Percentiles rank a stretch among this genome's conserved stretches.
Evolutionary conservation across 208 protist species (phyloP).

Genomic region (Leishmania turanica): DNA sequence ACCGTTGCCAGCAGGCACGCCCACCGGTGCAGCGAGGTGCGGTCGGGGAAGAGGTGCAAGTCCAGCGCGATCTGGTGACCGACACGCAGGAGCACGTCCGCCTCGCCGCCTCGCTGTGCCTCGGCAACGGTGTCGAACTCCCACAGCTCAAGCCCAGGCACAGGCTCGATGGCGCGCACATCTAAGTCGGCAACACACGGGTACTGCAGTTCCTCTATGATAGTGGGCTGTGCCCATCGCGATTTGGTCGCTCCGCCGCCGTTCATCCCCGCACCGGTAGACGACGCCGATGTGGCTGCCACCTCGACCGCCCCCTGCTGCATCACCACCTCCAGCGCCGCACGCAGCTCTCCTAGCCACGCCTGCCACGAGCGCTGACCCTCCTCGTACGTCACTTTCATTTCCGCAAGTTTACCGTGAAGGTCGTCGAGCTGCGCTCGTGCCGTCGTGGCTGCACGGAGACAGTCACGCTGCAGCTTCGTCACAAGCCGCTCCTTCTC

Average conservation of each 20-base stretch:
- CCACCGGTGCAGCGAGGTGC: slow-evolving; percentile 40
- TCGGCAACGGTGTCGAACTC: slow-evolving; percentile 30
- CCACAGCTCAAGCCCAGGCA: slow-evolving; percentile 23
- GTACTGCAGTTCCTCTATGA: slow-evolving; percentile 11
- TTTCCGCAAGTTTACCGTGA: slow-evolving; percentile 2
- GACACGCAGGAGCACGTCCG: slow-evolving; percentile 43
- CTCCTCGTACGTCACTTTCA: slow-evolving; percentile 9
- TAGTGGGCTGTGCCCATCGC: slow-evolving; percentile 18
- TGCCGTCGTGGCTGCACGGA: background rate
- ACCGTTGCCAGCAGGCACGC: slow-evolving; percentile 37
- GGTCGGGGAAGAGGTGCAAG: slow-evolving; percentile 55
- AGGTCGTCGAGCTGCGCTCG: slow-evolving; percentile 14
- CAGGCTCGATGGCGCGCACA: slow-evolving; percentile 12
- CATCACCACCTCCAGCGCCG: background rate
- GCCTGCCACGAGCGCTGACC: slow-evolving; percentile 12
- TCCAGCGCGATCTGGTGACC: slow-evolving; percentile 46
- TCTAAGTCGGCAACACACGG: background rate
- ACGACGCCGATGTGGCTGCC: background rate
- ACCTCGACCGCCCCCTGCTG: background rate
- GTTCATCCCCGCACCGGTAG: background rate
- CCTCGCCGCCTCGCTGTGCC: slow-evolving; percentile 13
- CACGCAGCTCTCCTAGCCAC: slow-evolving; percentile 13
- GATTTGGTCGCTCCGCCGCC: background rate
- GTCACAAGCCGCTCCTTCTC: background rate
- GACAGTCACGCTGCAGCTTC: slow-evolving; percentile 4